Conservation (phyloP, 1,139 yeast species). For the Zygosaccharomyces sapae region DNA sequence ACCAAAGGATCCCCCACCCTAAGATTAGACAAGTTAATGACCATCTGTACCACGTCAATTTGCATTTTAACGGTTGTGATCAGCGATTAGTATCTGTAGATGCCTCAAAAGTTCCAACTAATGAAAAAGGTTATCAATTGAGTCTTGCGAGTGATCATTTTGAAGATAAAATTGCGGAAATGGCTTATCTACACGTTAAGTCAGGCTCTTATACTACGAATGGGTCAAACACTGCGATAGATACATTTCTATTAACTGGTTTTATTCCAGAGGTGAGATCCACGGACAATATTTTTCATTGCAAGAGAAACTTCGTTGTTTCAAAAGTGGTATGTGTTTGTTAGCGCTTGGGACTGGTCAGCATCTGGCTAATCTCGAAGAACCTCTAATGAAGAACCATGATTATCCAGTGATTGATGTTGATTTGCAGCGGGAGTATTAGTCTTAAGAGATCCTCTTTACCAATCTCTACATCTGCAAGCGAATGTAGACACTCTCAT, state of each 20-base stretch:
- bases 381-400: slow-evolving; percentile 51
- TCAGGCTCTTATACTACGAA: slow-evolving; percentile 58
- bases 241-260: slow-evolving; percentile 60
- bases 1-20: slow-evolving; percentile 37
- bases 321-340: slow-evolving; percentile 38
- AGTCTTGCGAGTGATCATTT: slow-evolving; percentile 27
- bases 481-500: slow-evolving; percentile 39
- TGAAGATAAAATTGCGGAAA: slow-evolving; percentile 59
- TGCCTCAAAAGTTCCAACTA: slow-evolving; percentile 38
- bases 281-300: slow-evolving; percentile 24
- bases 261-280: slow-evolving; percentile 68
- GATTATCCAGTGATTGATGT: slow-evolving; percentile 59
- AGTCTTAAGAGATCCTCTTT: slow-evolving; percentile 56
- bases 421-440: slow-evolving; percentile 31
- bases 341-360: slow-evolving; percentile 69
- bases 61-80: slow-evolving; percentile 57
- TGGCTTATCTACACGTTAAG: slow-evolving; percentile 63
- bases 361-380: slow-evolving; percentile 30
- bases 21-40: slow-evolving; percentile 20
- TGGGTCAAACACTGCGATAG: slow-evolving; percentile 82
- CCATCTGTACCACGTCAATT: slow-evolving; percentile 40
- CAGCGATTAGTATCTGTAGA: slow-evolving; percentile 52
- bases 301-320: slow-evolving; percentile 39
- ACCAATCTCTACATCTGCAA: slow-evolving; percentile 26
- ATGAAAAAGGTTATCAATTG: slow-evolving; percentile 22